Conservation (phyloP, 176 grass and related monocot species). For the Coix lacrymajobi region DNA sequence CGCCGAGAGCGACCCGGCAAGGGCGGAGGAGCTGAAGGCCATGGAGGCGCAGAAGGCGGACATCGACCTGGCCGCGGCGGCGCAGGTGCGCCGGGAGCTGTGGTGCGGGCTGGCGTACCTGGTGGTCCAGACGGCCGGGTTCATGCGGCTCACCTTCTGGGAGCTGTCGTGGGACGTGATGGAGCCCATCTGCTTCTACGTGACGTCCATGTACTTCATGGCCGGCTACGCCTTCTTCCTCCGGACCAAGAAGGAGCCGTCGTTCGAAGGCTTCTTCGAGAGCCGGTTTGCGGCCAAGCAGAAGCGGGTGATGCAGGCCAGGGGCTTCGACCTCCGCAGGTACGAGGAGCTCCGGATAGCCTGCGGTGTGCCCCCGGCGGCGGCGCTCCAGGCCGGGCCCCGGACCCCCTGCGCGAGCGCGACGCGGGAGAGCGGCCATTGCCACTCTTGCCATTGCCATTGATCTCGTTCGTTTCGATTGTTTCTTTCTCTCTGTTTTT, state of each 20-base stretch:
- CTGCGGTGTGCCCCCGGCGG: constrained; percentile 8
- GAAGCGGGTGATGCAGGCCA: constrained; percentile 49
- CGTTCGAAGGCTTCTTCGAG: constrained; percentile 86
- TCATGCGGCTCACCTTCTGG: constrained; percentile 95
- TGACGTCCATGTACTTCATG: constrained; percentile 89
- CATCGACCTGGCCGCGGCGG: constrained; percentile 42
- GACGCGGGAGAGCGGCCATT: constrained; percentile 7
- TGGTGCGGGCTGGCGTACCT: constrained; percentile 68
- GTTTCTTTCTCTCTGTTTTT: neutral
- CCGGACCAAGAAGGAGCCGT: constrained; percentile 75
- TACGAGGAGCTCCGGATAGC: constrained; percentile 60
- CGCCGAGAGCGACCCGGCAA: neutral
- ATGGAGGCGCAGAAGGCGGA: constrained; percentile 65
- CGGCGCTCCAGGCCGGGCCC: neutral
- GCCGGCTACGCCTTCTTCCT: constrained; percentile 89
- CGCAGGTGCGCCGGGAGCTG: constrained; percentile 59
- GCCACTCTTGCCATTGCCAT: constrained; percentile 40
- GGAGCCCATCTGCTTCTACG: constrained; percentile 98
- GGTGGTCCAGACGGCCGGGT: constrained; percentile 59
- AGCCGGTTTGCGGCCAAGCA: constrained; percentile 61
- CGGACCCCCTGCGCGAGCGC: neutral
- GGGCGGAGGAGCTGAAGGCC: constrained; percentile 51
- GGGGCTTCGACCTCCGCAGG: constrained; percentile 45
- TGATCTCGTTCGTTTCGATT: constrained; percentile 17
- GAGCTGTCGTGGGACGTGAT: constrained; percentile 99